Evolutionary conservation across 2,329 filamentous ascomycete species (phyloP), one percentile per base, ranked within the genome.

Genomic region (Ophiostoma ips): DNA sequence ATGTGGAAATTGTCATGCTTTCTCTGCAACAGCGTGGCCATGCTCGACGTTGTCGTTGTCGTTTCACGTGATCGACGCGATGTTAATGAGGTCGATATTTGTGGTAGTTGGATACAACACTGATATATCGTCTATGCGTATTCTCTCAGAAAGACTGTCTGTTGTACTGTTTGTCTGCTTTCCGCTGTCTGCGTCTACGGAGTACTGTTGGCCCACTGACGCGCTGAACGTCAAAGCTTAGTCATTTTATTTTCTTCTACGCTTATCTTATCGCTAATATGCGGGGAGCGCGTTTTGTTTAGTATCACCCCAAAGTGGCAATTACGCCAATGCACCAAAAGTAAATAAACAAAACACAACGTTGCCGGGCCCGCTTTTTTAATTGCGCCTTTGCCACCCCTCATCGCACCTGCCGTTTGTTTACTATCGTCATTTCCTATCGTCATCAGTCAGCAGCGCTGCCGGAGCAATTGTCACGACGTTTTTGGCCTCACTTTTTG

Each of bases 1-100:
- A 75, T 73, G 21, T 66, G 64, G 54, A 75, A 73, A 19, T 70
- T 64, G 28, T 63, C 63, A 19, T 57, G 59, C n/a, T 55, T 58
- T 51, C 58, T 63, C 44, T 59, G 58, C 36, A 57, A 41, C 13
- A 53, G 49, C 3, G 56, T 36, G 2, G 55, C 50, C 55, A 58
- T 57, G 21, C n/a, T 49, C 16, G 37, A 18, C 16, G 33, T 31
- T 7, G 35, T 37, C 35, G 34, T 36, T n/a, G 34, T 36, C 34
- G 34, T 36, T 6, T 15, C 15, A 7, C 15, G 34, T 37, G 8
- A n/a, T 11, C 9, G n/a, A n/a, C n/a, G n/a, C n/a, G n/a, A n/a
- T n/a, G n/a, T n/a, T n/a, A n/a, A n/a, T n/a, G n/a, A n/a, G n/a
- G n/a, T n/a, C n/a, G n/a, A n/a, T n/a, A n/a, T n/a, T n/a, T n/a